Conservation (phyloP, 2,329 filamentous ascomycete species). For the Xylariaceae sp. region DNA sequence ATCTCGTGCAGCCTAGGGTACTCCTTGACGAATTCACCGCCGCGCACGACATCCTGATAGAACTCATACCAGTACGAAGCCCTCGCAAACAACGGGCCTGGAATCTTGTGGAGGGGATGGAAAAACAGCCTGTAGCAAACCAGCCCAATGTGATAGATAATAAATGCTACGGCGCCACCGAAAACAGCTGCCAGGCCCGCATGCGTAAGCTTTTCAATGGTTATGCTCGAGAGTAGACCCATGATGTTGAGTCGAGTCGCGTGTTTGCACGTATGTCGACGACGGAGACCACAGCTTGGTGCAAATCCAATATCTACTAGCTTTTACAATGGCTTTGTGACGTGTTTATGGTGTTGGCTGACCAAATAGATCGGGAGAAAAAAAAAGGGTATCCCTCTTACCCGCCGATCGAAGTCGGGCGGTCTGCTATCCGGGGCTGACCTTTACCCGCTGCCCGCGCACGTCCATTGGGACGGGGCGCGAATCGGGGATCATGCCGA, state of each 20-base stretch:
- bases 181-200: background rate
- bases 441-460: background rate
- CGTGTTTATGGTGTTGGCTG: no score
- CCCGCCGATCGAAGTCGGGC: background rate
- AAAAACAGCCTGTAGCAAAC: slow-evolving; percentile 2
- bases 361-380: background rate
- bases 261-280: background rate
- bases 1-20: slow-evolving; percentile 8
- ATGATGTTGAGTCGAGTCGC: background rate
- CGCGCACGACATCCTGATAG: slow-evolving; percentile 9
- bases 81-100: slow-evolving; percentile 11
- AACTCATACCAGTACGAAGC: slow-evolving; percentile 19
- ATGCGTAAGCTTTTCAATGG: background rate
- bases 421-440: no score
- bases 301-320: background rate
- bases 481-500: background rate
- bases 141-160: background rate
- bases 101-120: slow-evolving; percentile 12
- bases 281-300: background rate
- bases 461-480: background rate
- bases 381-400: background rate
- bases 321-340: background rate
- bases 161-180: background rate
- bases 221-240: background rate
- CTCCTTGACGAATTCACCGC: slow-evolving; percentile 12